phyloP scores from a whole-genome alignment of 106 monocot genomes.

The Allium cepa region DNA sequence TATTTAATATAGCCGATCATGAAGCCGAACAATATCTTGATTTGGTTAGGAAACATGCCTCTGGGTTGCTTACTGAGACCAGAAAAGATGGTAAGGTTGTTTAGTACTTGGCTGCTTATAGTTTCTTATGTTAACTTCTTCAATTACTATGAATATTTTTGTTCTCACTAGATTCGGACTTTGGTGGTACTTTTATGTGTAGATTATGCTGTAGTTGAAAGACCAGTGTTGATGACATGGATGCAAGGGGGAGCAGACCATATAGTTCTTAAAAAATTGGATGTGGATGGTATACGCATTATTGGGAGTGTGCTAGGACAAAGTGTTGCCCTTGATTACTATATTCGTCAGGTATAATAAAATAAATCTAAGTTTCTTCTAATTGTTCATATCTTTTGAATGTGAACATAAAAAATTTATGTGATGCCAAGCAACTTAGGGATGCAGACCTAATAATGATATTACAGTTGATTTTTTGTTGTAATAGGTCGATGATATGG shows the following conservation, averaged over 20 bases:
- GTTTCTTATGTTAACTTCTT: background rate
- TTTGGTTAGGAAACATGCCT: constrained; percentile 62
- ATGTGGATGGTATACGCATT: constrained; percentile 76
- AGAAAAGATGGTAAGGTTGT: constrained; percentile 64
- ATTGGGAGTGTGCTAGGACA: constrained; percentile 85
- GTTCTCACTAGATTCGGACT: constrained; percentile 1
- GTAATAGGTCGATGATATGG: constrained; percentile 81
- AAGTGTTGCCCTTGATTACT: constrained; percentile 86
- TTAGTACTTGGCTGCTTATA: background rate
- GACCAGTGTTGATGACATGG: constrained; percentile 58
- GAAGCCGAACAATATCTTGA: constrained; percentile 77
- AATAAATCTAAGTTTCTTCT: background rate
- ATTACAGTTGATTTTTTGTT: constrained; percentile 4
- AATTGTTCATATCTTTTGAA: background rate
- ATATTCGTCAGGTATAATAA: constrained; percentile 50
- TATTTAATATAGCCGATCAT: constrained; percentile 84
- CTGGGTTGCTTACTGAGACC: constrained; percentile 71
- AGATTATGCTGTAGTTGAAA: constrained; percentile 91
- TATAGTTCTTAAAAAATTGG: constrained; percentile 62
- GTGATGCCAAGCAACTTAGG: background rate
- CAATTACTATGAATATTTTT: background rate
- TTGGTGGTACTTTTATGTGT: constrained; percentile 1
- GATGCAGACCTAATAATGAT: constrained; percentile 7
- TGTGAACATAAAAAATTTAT: background rate
- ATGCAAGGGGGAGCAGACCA: constrained; percentile 92